Percentiles rank a stretch among this genome's conserved stretches.
Evolutionary conservation across 257 asterid species (phyloP).

Genomic region (Solanum sejunctum): DNA sequence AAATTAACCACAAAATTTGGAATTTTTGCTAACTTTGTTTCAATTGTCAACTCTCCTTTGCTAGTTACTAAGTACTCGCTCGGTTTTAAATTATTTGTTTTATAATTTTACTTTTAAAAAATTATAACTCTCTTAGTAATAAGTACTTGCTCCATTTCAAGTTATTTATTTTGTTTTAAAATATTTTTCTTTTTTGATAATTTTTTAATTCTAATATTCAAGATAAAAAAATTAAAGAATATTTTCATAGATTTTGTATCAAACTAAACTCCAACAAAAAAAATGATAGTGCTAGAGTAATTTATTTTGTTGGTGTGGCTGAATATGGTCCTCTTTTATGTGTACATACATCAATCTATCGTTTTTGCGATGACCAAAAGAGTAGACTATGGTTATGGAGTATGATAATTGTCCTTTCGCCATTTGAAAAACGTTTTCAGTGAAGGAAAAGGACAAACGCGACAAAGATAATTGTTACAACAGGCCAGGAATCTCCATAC

Average conservation of each 20-base stretch:
- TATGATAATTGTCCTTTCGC: not conserved
- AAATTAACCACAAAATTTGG: not conserved
- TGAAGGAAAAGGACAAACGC: not conserved
- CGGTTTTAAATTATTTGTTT: too few species aligned
- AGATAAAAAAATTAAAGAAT: too few species aligned
- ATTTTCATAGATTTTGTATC: not conserved
- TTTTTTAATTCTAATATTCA: too few species aligned
- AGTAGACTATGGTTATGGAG: too few species aligned
- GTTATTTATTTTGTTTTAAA: too few species aligned
- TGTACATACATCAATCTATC: not conserved
- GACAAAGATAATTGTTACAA: not conserved
- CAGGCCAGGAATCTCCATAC: not conserved
- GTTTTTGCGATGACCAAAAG: not conserved
- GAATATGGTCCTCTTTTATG: not conserved
- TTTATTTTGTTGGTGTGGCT: not conserved
- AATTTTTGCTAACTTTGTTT: not conserved
- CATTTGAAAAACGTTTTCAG: not conserved
- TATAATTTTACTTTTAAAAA: too few species aligned
- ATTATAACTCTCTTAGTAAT: not conserved
- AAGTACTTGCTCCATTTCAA: not conserved
- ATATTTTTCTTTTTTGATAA: too few species aligned
- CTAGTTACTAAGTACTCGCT: not conserved
- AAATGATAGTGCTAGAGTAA: not conserved
- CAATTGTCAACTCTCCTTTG: not conserved
- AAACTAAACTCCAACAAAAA: not conserved